Conservation (phyloP, 371 early-diverging fungal species). For the Syncephalastrum racemosum region DNA sequence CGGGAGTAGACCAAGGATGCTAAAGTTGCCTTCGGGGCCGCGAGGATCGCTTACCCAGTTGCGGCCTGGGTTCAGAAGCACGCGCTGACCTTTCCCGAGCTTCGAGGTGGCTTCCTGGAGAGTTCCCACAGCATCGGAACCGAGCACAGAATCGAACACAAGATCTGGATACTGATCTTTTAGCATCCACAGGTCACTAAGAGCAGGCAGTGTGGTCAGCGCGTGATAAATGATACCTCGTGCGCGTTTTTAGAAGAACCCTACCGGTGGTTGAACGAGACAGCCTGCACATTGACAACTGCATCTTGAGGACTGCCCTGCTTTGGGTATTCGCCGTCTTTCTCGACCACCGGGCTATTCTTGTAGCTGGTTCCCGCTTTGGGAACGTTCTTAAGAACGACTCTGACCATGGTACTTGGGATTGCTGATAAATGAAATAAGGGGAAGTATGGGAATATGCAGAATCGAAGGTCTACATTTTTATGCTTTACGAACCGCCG, state of each 20-base stretch:
- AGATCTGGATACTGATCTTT: slow-evolving; percentile 47
- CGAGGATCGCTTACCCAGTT: slow-evolving; percentile 60
- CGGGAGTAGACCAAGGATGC: slow-evolving; percentile 60
- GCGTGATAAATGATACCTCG: too few relatives aligned
- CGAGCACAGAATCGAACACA: slow-evolving; percentile 46
- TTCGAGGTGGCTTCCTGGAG: slow-evolving; percentile 18
- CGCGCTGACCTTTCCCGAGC: slow-evolving; percentile 36
- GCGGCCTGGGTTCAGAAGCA: slow-evolving; percentile 53
- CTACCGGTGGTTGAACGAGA: slow-evolving; percentile 67
- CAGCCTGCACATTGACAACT: slow-evolving; percentile 56
- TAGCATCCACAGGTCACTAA: slow-evolving; percentile 57
- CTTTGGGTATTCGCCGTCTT: too few relatives aligned
- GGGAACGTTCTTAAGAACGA: too few relatives aligned
- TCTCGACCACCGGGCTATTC: too few relatives aligned
- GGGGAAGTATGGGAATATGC: too few relatives aligned
- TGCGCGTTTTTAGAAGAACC: background rate
- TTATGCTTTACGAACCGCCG: too few relatives aligned
- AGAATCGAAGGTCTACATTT: too few relatives aligned
- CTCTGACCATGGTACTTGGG: too few relatives aligned
- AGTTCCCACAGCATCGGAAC: slow-evolving; percentile 63
- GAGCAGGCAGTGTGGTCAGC: too few relatives aligned
- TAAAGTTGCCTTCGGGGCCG: slow-evolving; percentile 58
- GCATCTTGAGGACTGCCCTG: slow-evolving; percentile 7
- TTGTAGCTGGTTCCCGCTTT: too few relatives aligned
- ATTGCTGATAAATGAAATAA: too few relatives aligned